Conservation (phyloP, 768 basidiomycete species). For the Tulasnella sp. region DNA sequence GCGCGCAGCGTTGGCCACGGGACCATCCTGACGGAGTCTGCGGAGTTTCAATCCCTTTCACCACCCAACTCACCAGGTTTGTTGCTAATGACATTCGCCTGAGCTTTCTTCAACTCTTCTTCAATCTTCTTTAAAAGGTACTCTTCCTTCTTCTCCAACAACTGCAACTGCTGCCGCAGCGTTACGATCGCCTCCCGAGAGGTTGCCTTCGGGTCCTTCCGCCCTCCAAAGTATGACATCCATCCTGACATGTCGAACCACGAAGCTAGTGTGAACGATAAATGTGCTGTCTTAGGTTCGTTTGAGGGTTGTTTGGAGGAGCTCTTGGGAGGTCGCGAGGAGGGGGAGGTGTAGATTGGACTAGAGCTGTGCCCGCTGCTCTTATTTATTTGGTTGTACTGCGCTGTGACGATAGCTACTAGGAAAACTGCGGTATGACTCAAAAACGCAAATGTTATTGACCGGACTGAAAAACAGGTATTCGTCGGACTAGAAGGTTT, state of each 20-base stretch:
- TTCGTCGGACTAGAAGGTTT: neutral
- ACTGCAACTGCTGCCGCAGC: slow-evolving; percentile 85
- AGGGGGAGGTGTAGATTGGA: neutral
- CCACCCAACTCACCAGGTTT: slow-evolving; percentile 66
- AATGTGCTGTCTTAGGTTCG: neutral
- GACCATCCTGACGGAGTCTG: neutral
- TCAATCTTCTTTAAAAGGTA: slow-evolving; percentile 93
- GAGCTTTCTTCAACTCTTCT: slow-evolving; percentile 86
- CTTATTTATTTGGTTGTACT: neutral
- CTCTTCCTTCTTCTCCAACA: slow-evolving; percentile 99
- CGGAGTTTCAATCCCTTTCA: neutral
- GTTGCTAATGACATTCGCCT: slow-evolving; percentile 86
- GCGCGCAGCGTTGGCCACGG: neutral
- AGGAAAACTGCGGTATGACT: neutral
- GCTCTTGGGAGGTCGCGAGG: neutral
- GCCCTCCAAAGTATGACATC: slow-evolving; percentile 86
- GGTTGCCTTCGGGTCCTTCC: slow-evolving; percentile 72
- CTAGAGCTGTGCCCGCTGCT: neutral
- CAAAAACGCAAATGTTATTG: neutral
- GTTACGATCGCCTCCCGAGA: slow-evolving; percentile 90
- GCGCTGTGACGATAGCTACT: neutral
- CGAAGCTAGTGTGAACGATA: neutral
- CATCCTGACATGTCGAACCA: slow-evolving; percentile 36
- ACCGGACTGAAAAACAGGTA: neutral
- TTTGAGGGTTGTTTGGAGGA: neutral